Conservation (phyloP, 2,329 filamentous ascomycete species). For the Myriosclerotinia scirpicola region DNA sequence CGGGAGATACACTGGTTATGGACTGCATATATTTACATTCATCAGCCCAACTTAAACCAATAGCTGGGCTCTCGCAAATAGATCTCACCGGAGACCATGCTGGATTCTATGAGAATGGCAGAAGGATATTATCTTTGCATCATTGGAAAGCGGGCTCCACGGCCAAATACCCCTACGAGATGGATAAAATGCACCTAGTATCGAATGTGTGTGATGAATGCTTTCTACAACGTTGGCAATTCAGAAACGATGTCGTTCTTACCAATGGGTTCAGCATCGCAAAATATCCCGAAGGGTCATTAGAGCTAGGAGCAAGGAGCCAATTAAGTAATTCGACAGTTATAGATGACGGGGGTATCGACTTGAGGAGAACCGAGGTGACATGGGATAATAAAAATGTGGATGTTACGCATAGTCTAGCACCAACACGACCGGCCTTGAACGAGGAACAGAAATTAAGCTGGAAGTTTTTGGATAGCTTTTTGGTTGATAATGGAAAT, state of each 20-base stretch:
- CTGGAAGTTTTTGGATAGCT: constrained; percentile 56
- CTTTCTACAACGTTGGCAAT: constrained; percentile 48
- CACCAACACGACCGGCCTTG: constrained; percentile 52
- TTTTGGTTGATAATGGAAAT: constrained; percentile 38
- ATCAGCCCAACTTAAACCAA: constrained; percentile 34
- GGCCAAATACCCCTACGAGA: constrained; percentile 37
- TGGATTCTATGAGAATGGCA: constrained; percentile 40
- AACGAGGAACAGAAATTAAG: constrained; percentile 54
- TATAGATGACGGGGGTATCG: constrained; percentile 21
- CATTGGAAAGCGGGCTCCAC: constrained; percentile 39
- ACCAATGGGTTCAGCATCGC: constrained; percentile 50
- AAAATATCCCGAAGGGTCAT: constrained; percentile 38
- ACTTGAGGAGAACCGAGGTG: constrained; percentile 44
- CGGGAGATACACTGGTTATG: constrained; percentile 39
- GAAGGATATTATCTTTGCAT: constrained; percentile 37
- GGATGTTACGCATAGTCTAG: constrained; percentile 51
- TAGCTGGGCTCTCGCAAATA: constrained; percentile 37
- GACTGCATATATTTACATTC: constrained; percentile 38
- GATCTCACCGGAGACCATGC: constrained; percentile 39
- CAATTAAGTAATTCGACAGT: neutral
- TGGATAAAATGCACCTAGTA: constrained; percentile 39
- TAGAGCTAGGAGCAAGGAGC: neutral
- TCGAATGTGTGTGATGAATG: constrained; percentile 43
- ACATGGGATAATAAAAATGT: constrained; percentile 46
- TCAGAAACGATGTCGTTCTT: constrained; percentile 46